Percentiles rank a stretch among this genome's conserved stretches.
Evolutionary conservation across 768 basidiomycete species (phyloP).

Genomic region (Thelephora ganbajun): DNA sequence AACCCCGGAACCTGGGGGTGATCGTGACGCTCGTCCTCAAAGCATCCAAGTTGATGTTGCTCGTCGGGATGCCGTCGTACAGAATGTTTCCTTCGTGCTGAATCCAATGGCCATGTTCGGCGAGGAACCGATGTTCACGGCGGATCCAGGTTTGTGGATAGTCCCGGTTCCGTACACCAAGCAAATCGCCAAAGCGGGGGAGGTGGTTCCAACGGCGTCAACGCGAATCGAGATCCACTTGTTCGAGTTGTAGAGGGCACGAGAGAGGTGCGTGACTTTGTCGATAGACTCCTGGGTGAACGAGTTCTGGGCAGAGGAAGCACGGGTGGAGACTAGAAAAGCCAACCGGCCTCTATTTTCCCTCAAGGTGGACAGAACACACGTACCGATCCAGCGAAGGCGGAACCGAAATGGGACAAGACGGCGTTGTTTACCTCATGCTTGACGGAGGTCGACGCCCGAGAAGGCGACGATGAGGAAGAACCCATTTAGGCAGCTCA

Average conservation of each 20-base stretch:
- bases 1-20: conserved; percentile 28
- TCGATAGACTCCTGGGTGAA: conserved; percentile 40
- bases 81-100: too few relatives aligned
- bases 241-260: conserved; percentile 25
- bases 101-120: conserved; percentile 35
- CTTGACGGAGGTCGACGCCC: conserved; percentile 64
- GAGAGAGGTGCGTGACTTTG: conserved; percentile 31
- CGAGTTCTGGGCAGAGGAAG: conserved; percentile 42
- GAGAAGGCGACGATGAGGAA: conserved; percentile 97
- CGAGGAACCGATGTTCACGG: conserved; percentile 35
- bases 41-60: conserved; percentile 29
- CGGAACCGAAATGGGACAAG: conserved; percentile 33
- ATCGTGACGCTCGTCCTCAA: conserved; percentile 33
- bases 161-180: conserved; percentile 28
- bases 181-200: conserved; percentile 39
- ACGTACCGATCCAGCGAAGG: conserved; percentile 39
- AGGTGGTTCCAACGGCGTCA: conserved; percentile 39
- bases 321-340: conserved; percentile 49
- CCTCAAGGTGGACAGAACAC: too few relatives aligned
- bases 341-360: too few relatives aligned
- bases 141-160: too few relatives aligned
- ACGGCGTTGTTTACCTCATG: too few relatives aligned
- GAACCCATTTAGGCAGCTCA: too few relatives aligned
- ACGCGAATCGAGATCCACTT: conserved; percentile 33
- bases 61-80: conserved; percentile 26